phyloP scores from a whole-genome alignment of 2,329 filamentous ascomycete genomes.

The Cladosporium sp. region DNA sequence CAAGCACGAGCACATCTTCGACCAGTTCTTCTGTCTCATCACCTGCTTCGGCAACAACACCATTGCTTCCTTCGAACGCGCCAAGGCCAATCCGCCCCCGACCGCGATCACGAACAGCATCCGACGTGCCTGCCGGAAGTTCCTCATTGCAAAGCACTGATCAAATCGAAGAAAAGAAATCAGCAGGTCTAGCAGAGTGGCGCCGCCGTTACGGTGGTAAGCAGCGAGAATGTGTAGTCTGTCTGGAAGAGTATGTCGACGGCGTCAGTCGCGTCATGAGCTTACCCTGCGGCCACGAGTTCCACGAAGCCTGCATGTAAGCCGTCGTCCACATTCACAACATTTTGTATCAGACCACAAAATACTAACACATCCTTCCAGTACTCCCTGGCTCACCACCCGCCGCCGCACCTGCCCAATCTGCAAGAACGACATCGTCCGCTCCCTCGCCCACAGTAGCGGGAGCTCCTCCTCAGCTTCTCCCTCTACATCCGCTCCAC shows the following conservation, averaged over 20 bases:
- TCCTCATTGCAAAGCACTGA: slow-evolving; percentile 30
- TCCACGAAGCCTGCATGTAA: slow-evolving; percentile 89
- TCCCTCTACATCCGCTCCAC: slow-evolving; percentile 16
- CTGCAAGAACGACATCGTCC: slow-evolving; percentile 94
- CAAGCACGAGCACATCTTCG: slow-evolving; percentile 56
- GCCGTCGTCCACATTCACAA: slow-evolving; percentile 55
- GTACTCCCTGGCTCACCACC: slow-evolving; percentile 91
- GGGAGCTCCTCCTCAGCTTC: slow-evolving; percentile 13
- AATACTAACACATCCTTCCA: slow-evolving; percentile 42
- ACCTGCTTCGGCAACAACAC: slow-evolving; percentile 57
- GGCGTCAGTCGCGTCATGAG: slow-evolving; percentile 96
- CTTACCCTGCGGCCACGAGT: slow-evolving; percentile 93
- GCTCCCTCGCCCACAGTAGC: slow-evolving; percentile 33
- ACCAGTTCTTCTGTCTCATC: slow-evolving; percentile 26
- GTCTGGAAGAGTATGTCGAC: slow-evolving; percentile 92
- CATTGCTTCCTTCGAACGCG: slow-evolving; percentile 58
- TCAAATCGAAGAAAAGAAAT: slow-evolving; percentile 50
- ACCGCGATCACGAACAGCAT: slow-evolving; percentile 63
- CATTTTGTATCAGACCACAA: not conserved
- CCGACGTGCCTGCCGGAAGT: slow-evolving; percentile 47
- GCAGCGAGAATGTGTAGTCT: slow-evolving; percentile 89
- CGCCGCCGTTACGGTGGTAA: slow-evolving; percentile 58
- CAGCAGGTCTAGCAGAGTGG: slow-evolving; percentile 48
- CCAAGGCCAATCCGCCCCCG: slow-evolving; percentile 45
- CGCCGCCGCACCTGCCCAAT: slow-evolving; percentile 96